These are phyloP conservation scores for Lactifluus volemus DNA, from an alignment of 768 basidiomycete genomes.

Conservation along the genomic window DNA sequence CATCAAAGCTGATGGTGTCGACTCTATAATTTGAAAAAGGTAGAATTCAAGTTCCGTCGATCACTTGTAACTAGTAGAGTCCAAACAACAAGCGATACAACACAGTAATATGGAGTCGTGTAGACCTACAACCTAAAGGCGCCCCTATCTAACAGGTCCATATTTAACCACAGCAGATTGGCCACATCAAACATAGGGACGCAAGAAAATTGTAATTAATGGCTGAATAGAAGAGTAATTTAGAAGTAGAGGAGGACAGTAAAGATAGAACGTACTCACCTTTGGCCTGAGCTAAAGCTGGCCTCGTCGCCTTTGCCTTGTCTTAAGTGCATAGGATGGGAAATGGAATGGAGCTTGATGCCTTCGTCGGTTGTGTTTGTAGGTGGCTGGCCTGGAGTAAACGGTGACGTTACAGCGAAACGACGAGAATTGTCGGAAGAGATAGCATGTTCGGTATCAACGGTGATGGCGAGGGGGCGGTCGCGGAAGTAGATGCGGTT, in stretches of 20 bases:
- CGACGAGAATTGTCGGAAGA: not conserved
- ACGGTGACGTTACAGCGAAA: not conserved
- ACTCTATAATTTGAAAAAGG: too few relatives aligned
- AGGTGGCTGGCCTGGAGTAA: not conserved
- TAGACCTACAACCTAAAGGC: too few relatives aligned
- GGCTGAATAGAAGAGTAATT: not conserved
- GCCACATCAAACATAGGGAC: too few relatives aligned
- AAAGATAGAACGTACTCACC: not conserved
- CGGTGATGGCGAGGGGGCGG: not conserved
- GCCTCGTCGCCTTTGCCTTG: not conserved
- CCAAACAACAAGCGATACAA: too few relatives aligned
- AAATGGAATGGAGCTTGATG: not conserved
- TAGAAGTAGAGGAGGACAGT: not conserved
- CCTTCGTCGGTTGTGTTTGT: not conserved
- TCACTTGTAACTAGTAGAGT: too few relatives aligned
- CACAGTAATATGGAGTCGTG: too few relatives aligned
- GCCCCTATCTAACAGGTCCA: not conserved
- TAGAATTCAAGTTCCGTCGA: too few relatives aligned
- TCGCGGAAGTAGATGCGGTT: slow-evolving; percentile 17
- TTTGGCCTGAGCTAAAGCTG: not conserved
- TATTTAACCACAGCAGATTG: too few relatives aligned
- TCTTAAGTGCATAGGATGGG: not conserved
- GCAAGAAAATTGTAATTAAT: too few relatives aligned
- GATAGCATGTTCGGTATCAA: not conserved
- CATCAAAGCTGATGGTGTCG: too few relatives aligned